Evolutionary conservation across 1,139 yeast genomes (phyloP).

Genomic region (Meyerozyma athensensis): DNA sequence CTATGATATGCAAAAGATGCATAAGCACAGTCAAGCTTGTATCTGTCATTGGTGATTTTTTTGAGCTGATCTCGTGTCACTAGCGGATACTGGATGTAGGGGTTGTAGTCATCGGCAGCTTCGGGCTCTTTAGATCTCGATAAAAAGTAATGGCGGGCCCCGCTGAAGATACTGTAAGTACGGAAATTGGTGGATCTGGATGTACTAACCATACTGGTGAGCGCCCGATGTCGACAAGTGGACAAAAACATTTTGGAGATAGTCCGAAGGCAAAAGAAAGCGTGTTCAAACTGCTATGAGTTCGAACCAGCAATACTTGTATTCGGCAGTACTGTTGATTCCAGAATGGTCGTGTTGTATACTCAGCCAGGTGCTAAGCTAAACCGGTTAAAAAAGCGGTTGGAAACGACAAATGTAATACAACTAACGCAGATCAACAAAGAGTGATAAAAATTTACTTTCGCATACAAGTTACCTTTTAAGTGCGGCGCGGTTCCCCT

Average conservation of each 20-base stretch:
- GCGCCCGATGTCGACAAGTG: background rate
- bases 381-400: too few species aligned
- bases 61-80: slow-evolving; percentile 39
- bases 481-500: slow-evolving; percentile 3
- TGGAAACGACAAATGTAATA: too few species aligned
- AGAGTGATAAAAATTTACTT: background rate
- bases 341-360: too few species aligned
- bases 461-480: background rate
- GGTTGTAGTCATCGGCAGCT: slow-evolving; percentile 25
- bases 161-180: slow-evolving; percentile 15
- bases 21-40: slow-evolving; percentile 42
- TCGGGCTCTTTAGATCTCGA: slow-evolving; percentile 15
- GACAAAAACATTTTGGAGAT: background rate
- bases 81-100: slow-evolving; percentile 40
- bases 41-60: slow-evolving; percentile 37
- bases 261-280: too few species aligned
- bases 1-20: slow-evolving; percentile 51
- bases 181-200: background rate
- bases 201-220: background rate
- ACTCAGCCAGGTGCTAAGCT: too few species aligned
- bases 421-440: too few species aligned
- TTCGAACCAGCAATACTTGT: too few species aligned
- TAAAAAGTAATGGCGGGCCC: slow-evolving; percentile 26
- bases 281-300: too few species aligned
- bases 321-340: too few species aligned